Percentiles rank a stretch among this genome's conserved stretches.
phyloP scores from a whole-genome alignment of 345 rosid species.

The Psidium guajava region DNA sequence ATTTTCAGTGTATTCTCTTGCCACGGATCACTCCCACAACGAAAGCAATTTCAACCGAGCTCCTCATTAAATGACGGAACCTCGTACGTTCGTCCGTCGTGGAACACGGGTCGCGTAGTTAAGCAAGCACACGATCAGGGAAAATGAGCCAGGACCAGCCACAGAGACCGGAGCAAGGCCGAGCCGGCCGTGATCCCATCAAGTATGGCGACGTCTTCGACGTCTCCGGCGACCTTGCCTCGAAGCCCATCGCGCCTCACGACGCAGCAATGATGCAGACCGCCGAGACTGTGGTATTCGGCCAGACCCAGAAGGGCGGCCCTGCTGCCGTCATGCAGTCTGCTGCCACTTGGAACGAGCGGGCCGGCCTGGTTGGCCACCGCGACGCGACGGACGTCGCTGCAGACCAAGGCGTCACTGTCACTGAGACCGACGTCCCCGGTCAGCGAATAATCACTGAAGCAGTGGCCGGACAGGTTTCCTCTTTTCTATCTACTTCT shows the following conservation, averaged over 20 bases:
- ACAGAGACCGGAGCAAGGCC: constrained; percentile 13
- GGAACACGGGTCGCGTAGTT: background rate
- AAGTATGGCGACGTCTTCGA: constrained; percentile 49
- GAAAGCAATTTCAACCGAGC: background rate
- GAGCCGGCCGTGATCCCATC: constrained; percentile 20
- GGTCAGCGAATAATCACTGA: constrained; percentile 47
- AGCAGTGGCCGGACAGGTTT: constrained; percentile 53
- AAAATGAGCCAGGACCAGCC: constrained; percentile 69
- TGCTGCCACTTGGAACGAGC: constrained; percentile 47
- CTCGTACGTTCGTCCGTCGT: background rate
- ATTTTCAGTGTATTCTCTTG: background rate
- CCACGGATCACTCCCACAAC: background rate
- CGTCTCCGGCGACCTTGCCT: constrained; percentile 44
- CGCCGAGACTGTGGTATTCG: constrained; percentile 49
- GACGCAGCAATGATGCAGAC: constrained; percentile 75
- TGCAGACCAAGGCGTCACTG: constrained; percentile 35
- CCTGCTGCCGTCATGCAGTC: constrained; percentile 53
- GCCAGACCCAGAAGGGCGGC: constrained; percentile 51
- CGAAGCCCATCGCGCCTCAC: constrained; percentile 39
- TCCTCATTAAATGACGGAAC: background rate
- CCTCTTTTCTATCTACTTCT: background rate
- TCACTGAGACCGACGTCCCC: constrained; percentile 41
- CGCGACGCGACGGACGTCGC: constrained; percentile 23
- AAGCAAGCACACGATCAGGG: background rate
- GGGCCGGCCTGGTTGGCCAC: constrained; percentile 38